Evolutionary conservation across 257 asterid species (phyloP).

Genomic region (Galeopsis tetrahit): DNA sequence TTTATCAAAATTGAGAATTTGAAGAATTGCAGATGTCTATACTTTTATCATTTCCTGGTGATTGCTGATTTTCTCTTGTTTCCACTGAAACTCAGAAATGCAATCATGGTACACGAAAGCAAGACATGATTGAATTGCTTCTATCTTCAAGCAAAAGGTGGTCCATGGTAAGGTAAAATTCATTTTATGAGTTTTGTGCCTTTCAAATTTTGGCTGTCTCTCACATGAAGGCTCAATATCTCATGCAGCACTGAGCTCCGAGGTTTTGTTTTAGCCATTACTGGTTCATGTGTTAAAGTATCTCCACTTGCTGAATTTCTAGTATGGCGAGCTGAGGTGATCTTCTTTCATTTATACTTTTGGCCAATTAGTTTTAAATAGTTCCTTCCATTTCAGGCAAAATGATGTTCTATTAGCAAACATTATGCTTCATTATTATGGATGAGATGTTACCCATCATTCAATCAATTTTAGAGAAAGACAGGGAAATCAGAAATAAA

Average conservation of each 20-base stretch:
- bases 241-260: constrained; percentile 65
- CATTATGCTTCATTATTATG: constrained; percentile 11
- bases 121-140: constrained; percentile 60
- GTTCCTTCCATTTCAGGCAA: neutral
- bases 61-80: constrained; percentile 29
- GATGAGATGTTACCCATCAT: neutral
- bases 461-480: neutral
- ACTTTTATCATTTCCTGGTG: constrained; percentile 17
- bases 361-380: constrained; percentile 11
- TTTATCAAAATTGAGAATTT: neutral
- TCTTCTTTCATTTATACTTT: constrained; percentile 30
- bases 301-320: constrained; percentile 73
- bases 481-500: neutral
- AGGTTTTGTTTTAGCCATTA: constrained; percentile 51
- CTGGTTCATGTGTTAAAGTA: constrained; percentile 71
- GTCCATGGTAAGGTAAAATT: constrained; percentile 59
- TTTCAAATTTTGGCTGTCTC: constrained; percentile 21
- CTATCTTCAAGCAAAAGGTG: constrained; percentile 55
- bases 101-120: constrained; percentile 64
- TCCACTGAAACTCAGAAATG: constrained; percentile 50
- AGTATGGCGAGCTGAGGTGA: constrained; percentile 95
- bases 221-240: constrained; percentile 27
- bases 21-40: constrained; percentile 12
- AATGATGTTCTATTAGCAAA: neutral
- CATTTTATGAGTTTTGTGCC: constrained; percentile 22